Evolutionary conservation across 768 basidiomycete species (phyloP).

Genomic region (Boletus coccyginus): DNA sequence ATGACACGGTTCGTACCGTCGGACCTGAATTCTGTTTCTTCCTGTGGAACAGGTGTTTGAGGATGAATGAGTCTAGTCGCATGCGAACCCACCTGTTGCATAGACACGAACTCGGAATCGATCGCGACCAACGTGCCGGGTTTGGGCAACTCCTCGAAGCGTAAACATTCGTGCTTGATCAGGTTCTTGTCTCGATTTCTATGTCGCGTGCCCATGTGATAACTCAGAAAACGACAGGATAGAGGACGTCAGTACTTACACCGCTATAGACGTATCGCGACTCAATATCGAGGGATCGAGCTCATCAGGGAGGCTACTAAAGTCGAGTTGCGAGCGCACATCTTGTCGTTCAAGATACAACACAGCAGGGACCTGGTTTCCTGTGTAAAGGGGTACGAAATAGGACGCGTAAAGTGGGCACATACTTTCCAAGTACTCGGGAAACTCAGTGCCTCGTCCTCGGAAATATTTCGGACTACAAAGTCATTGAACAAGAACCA

Average conservation of each 20-base stretch:
- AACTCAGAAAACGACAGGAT: not conserved
- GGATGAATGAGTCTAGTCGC: not conserved
- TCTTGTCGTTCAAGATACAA: conserved; percentile 85
- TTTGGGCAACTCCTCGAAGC: conserved; percentile 72
- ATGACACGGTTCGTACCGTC: conserved; percentile 93
- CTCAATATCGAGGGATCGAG: conserved; percentile 75
- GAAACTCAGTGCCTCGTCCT: conserved; percentile 86
- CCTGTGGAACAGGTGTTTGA: conserved; percentile 42
- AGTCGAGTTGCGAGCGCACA: conserved; percentile 54
- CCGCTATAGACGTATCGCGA: conserved; percentile 84
- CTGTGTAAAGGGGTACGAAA: conserved; percentile 4
- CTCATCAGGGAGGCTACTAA: conserved; percentile 56
- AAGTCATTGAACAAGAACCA: conserved; percentile 99
- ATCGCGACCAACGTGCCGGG: conserved; percentile 91
- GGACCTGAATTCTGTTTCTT: conserved; percentile 93
- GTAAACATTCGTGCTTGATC: conserved; percentile 78
- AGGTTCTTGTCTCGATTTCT: conserved; percentile 73
- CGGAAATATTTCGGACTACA: conserved; percentile 76
- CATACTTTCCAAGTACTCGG: conserved; percentile 89
- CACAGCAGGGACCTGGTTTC: conserved; percentile 75
- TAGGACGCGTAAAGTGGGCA: not conserved
- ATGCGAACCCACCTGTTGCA: conserved; percentile 70
- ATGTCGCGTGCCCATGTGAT: not conserved
- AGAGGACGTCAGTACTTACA: conserved; percentile 44
- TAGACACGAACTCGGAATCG: conserved; percentile 96